Percentiles rank a stretch among this genome's conserved stretches.
Conservation (phyloP, 2,329 filamentous ascomycete genomes). For the Arthrinium phaeospermum region DNA sequence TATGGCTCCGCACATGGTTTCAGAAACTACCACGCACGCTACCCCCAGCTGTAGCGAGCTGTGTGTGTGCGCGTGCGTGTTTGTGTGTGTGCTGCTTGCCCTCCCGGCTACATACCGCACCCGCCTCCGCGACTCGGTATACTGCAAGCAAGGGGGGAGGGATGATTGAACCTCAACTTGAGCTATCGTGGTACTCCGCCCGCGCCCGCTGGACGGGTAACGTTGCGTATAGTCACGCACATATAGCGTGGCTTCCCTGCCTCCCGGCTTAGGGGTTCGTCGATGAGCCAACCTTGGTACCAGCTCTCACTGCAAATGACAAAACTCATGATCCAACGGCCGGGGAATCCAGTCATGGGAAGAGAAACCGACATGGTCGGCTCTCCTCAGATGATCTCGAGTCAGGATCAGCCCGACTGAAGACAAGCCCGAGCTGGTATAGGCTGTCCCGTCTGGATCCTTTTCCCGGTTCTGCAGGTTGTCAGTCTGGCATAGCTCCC, state of each 20-base stretch:
- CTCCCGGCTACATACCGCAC: background rate
- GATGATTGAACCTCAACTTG: background rate
- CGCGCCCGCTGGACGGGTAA: constrained; percentile 13
- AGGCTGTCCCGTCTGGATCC: background rate
- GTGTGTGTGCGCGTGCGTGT: background rate
- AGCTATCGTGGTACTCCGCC: background rate
- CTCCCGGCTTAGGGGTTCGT: background rate
- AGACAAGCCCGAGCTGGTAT: background rate
- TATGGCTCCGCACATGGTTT: background rate
- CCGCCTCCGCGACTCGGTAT: background rate
- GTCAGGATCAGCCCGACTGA: constrained; percentile 13
- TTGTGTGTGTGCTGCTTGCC: background rate
- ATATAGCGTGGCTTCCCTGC: background rate
- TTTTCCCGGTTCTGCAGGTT: background rate
- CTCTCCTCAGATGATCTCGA: constrained; percentile 11
- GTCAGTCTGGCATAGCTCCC: background rate
- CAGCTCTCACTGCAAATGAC: background rate
- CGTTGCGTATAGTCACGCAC: constrained; percentile 5
- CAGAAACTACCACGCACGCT: background rate
- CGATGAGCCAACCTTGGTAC: background rate
- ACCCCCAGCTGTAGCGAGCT: background rate
- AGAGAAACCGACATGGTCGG: background rate
- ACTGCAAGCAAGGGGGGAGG: background rate
- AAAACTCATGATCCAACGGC: constrained; percentile 3
- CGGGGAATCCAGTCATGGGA: background rate